A percentile compares a stretch with the other conserved stretches of the same genome.
These are phyloP conservation scores for Colletotrichum liriopes DNA, from an alignment of 2,329 filamentous ascomycete species.

Conservation along the genomic window DNA sequence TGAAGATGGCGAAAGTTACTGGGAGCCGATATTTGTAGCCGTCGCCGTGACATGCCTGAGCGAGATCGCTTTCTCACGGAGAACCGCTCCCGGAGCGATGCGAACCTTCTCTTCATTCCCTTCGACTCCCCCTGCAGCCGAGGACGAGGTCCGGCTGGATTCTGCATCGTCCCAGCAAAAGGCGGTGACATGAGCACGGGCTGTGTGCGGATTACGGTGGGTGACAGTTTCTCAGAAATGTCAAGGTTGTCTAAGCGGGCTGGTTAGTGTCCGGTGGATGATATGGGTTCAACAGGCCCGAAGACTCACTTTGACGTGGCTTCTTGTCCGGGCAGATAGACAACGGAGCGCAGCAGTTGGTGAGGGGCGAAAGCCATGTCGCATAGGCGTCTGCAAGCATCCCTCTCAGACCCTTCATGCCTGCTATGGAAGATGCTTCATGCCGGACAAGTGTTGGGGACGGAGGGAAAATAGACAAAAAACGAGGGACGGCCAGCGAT, in stretches of 20 bases:
- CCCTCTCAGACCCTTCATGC: constrained; percentile 60
- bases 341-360: constrained; percentile 62
- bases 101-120: constrained; percentile 55
- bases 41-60: constrained; percentile 62
- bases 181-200: constrained; percentile 51
- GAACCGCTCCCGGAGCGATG: constrained; percentile 58
- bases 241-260: constrained; percentile 45
- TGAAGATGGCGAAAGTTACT: constrained; percentile 73
- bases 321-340: constrained; percentile 57
- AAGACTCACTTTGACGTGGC: constrained; percentile 56
- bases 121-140: constrained; percentile 51
- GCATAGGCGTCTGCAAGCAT: constrained; percentile 59
- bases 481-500: constrained; percentile 19
- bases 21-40: constrained; percentile 72
- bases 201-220: constrained; percentile 50
- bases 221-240: constrained; percentile 47
- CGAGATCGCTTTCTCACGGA: constrained; percentile 64
- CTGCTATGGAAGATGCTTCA: constrained; percentile 39
- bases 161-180: constrained; percentile 47
- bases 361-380: constrained; percentile 64
- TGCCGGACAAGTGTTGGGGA: constrained; percentile 40
- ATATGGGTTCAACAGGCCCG: constrained; percentile 10
- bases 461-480: not conserved
- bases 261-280: constrained; percentile 31
- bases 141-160: constrained; percentile 43